Evolutionary conservation across 441 rosid genomes (phyloP).

Genomic region (Adansonia madagascariensis): DNA sequence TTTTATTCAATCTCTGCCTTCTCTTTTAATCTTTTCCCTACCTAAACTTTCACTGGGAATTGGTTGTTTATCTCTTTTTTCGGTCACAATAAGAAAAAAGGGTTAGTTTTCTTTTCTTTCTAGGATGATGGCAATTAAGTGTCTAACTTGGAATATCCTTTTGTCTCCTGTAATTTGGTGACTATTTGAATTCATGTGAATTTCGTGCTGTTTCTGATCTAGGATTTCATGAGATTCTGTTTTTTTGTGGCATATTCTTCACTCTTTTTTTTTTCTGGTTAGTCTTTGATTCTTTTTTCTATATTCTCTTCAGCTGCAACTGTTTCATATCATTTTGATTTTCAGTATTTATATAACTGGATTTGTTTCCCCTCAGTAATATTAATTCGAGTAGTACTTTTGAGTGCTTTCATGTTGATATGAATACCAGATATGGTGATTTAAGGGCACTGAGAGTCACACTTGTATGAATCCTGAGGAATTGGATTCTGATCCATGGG

Average conservation of each 20-base stretch:
- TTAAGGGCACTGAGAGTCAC: constrained; percentile 13
- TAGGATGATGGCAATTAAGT: constrained; percentile 33
- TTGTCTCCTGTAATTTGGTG: constrained; percentile 26
- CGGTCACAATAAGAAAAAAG: not conserved
- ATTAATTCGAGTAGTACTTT: not conserved
- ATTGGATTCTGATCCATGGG: constrained; percentile 1
- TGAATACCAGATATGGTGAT: not conserved
- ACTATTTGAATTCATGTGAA: constrained; percentile 37
- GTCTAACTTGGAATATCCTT: constrained; percentile 29
- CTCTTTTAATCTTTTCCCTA: constrained; percentile 15
- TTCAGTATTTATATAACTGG: not conserved
- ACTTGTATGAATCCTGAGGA: constrained; percentile 11
- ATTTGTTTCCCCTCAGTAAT: constrained; percentile 7
- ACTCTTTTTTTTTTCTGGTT: constrained; percentile 41
- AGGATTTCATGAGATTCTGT: constrained; percentile 45
- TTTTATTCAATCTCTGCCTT: constrained; percentile 21
- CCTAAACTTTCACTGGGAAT: constrained; percentile 7
- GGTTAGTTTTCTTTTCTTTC: constrained; percentile 27
- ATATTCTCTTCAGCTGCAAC: not conserved
- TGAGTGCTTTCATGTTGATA: not conserved
- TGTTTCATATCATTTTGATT: constrained; percentile 24
- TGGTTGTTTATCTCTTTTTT: constrained; percentile 21
- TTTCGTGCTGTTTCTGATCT: constrained; percentile 44
- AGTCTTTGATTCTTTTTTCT: constrained; percentile 22
- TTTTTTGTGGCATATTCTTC: constrained; percentile 43